Evolutionary conservation across 768 basidiomycete species (phyloP).

Genomic region (Neoboletus brunneissimus): DNA sequence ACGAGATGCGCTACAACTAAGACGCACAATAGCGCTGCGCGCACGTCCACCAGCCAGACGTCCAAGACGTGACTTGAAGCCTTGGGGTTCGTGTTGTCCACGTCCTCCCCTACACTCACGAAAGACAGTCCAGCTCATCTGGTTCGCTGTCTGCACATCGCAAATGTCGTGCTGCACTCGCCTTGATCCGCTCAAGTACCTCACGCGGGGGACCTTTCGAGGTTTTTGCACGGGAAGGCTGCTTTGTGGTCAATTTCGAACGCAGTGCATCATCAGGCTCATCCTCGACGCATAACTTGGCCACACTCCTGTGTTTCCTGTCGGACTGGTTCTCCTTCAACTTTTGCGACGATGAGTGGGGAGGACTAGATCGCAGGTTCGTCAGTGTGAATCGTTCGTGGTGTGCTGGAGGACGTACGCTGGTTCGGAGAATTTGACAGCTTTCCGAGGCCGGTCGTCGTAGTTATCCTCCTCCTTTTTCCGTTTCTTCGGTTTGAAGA

Average conservation of each 20-base stretch:
- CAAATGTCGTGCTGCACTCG: conserved; percentile 24
- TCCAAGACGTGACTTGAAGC: background rate
- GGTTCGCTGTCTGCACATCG: conserved; percentile 35
- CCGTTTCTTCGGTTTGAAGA: conserved; percentile 17
- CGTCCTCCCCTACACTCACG: conserved; percentile 27
- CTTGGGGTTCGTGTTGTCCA: too few relatives aligned
- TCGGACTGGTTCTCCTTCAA: conserved; percentile 35
- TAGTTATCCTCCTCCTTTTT: conserved; percentile 20
- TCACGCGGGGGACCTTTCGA: conserved; percentile 39
- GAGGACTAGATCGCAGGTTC: background rate
- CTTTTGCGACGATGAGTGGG: conserved; percentile 25
- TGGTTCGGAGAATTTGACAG: conserved; percentile 12
- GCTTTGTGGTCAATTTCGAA: background rate
- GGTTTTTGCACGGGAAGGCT: conserved; percentile 9
- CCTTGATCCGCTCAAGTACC: conserved; percentile 38
- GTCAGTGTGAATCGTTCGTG: background rate
- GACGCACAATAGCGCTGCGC: background rate
- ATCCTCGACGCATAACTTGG: background rate
- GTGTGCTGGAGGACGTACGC: conserved; percentile 8
- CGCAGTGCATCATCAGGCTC: background rate
- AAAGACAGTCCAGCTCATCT: conserved; percentile 47
- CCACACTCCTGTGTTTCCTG: background rate
- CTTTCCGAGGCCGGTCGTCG: conserved; percentile 25
- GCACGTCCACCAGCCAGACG: background rate
- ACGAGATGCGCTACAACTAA: background rate